These are phyloP conservation scores for Globisporangium spinosum DNA, from an alignment of 352 stramenopile species.

Conservation along the genomic window DNA sequence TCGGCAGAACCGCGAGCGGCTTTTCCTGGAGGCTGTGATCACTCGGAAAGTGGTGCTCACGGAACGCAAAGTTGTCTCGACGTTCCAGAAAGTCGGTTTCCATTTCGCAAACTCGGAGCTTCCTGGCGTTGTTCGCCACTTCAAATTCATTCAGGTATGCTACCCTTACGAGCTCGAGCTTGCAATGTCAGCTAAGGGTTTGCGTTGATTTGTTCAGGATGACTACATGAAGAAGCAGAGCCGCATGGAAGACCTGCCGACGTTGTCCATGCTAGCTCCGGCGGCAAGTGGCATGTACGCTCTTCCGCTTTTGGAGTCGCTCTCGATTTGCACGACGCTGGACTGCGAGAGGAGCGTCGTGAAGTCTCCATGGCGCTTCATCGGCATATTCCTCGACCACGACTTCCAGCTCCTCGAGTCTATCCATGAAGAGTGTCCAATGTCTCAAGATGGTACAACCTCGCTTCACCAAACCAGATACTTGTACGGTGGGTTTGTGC, in stretches of 20 bases:
- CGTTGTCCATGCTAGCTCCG: constrained; percentile 49
- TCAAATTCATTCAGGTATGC: constrained; percentile 46
- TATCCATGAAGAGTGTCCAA: constrained; percentile 45
- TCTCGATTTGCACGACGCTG: constrained; percentile 44
- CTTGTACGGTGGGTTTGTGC: constrained; percentile 42
- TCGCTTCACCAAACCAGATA: constrained; percentile 44
- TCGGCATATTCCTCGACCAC: constrained; percentile 50
- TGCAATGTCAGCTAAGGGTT: background rate
- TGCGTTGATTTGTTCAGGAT: constrained; percentile 23
- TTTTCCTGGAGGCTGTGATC: constrained; percentile 60
- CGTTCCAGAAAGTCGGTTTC: constrained; percentile 58
- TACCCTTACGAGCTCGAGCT: background rate
- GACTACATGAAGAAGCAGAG: constrained; percentile 43
- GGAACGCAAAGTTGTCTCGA: constrained; percentile 42
- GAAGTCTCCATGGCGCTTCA: constrained; percentile 46
- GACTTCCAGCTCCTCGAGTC: constrained; percentile 65
- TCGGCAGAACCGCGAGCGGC: constrained; percentile 43
- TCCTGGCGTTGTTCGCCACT: constrained; percentile 39
- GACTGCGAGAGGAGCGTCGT: constrained; percentile 19
- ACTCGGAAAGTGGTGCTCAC: constrained; percentile 62
- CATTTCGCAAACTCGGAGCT: constrained; percentile 48
- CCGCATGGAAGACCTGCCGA: constrained; percentile 60
- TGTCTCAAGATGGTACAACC: constrained; percentile 27
- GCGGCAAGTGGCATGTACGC: constrained; percentile 37
- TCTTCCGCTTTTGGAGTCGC: constrained; percentile 40